Base-by-base conservation (phyloP, 768 basidiomycete genomes). In the Hortiboletus campestris region DNA sequence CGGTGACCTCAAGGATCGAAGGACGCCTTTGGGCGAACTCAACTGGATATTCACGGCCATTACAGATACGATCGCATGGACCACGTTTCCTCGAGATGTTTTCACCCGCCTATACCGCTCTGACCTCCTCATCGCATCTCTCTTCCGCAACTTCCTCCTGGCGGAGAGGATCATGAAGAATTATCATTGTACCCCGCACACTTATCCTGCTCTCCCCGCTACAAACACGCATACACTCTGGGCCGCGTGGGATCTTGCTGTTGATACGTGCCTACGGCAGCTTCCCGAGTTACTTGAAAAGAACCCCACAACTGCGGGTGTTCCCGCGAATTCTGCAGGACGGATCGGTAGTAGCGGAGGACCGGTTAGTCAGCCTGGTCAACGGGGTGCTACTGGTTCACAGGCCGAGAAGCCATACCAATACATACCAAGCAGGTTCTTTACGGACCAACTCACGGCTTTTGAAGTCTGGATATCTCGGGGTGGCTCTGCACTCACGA, bases 11-110 rank as follows among this genome's bases (percentile, higher is more conserved):
- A 97, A 96, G 73, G 97, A 99, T 67, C 83, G 97, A 19, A 84
- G 95, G 25, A 98, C 97, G 1, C 95, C 97, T 2, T 78, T 99
- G 0, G 97, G 97, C 48, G 97, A 99, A 74, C 82, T 99, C n/a
- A 97, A 96, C 69, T 99, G 97, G 97, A 98, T 98, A 59, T 98
- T 98, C 74, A 98, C 94, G 1, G 94, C 96, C 34, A 91, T 99
- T 53, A 98, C 97, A 16, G 97, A 99, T 73, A 98, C 97, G 10
- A 98, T 99, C 58, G 97, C 97, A 8, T 99, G 97, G 97, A 95
- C 95, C 14, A 91, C 93, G 3, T 96, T 99, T 70, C 89, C 94
- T 38, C 84, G 88, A 44, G 94, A 97, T 36, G 83, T 92, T 4
- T 98, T 99, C 73, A 94, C 94, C 17, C 84, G 93, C 35, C 74